Evolutionary conservation across 495 filamentous ascomycete species (phyloP), one percentile per base, ranked within the genome.

Genomic region (Hypoxylon trugodes): DNA sequence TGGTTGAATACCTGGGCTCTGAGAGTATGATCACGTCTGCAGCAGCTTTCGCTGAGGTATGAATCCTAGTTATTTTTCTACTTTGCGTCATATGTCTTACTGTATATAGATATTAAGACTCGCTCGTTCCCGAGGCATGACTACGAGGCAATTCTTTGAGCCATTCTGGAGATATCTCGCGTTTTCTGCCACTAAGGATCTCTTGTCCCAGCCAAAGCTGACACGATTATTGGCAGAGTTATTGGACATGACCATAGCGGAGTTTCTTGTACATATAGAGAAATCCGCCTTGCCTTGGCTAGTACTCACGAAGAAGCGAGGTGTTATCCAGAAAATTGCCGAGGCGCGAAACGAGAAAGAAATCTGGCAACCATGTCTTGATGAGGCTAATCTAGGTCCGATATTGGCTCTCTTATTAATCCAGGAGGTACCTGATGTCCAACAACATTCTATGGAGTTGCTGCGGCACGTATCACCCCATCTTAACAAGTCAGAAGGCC

Each of bases 131-230:
- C 82, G 83, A 15, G 77, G 82, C 3, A 73, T 85, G 46, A 86
- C 84, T 0, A 79, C 87, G 9, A 80, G 82, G 35, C 84, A 85
- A 24, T 72, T 98, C 0, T 89, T 97, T 62, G 84, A 85, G 41
- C 93, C 93, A 6, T 97, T 90, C 72, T 98, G 93, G 93, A 82
- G 84, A 61, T 93, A 81, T 13, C 80, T 98, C 40, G 91, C 91
- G 5, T 84, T 91, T 41, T 82, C 83, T 5, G 89, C 92, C 2
- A 87, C 93, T 12, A 92, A 92, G 71, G 91, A 96, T 60, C 73
- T 97, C 26, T 83, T 87, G 16, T 82, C 84, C 47, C 86, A 87
- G 40, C 95, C 96, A 33, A 89, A 96, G 69, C 90, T 91, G 65
- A 87, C 87, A 6, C 89, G 91, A 59, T 80, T 89, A 32, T 79